Evolutionary conservation across 164 flowering plant species (phyloP), one percentile per base, ranked within the genome.

Genomic region (Litsea cubeba): DNA sequence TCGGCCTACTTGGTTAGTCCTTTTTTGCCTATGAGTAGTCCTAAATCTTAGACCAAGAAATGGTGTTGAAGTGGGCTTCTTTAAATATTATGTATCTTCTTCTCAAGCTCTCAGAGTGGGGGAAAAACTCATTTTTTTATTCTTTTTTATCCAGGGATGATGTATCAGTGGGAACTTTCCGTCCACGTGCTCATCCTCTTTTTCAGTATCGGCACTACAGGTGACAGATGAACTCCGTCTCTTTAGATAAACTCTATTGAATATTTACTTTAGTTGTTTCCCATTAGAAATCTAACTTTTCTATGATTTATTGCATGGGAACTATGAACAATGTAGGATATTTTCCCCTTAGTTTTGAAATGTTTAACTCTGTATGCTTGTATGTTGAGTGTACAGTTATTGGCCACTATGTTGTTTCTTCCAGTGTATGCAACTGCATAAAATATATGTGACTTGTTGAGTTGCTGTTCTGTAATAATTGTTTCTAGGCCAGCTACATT

Each of bases 171-270:
- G 86, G 84, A 80, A 94, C 97, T 65, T 92, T 91, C 76, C 97
- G 95, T 25, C 97, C 97, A 62, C 90, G 92, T 54, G 86, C 95
- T 78, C 86, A 88, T 50, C 96, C 83, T 60, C 92, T 96, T 63
- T 94, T 96, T 80, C 99, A 96, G 50, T 96, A 96, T 81, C 97
- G 99, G 68, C 93, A 89, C 58, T 96, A 94, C 87, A 94, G 99
- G 99, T 96, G 78, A 18, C 26, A 62, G 32, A 69, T 65, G 60
- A 1, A 50, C 17, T 5, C 63, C 66, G 17, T 24, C 17, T 24
- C 14, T 12, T 63, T 23, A n/a, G 28, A 40, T 40, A 7, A 40
- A 8, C 46, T 63, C 11, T 63, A 24, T n/a, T 63, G 30, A 63
- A 23, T 25, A 63, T 63, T 63, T 25, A 63, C 32, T 63, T 63